A percentile compares a stretch with the other conserved stretches of the same genome.
These are phyloP conservation scores for Lichtheimia ramosa DNA, from an alignment of 371 early-diverging fungal genomes.

Conservation along the genomic window DNA sequence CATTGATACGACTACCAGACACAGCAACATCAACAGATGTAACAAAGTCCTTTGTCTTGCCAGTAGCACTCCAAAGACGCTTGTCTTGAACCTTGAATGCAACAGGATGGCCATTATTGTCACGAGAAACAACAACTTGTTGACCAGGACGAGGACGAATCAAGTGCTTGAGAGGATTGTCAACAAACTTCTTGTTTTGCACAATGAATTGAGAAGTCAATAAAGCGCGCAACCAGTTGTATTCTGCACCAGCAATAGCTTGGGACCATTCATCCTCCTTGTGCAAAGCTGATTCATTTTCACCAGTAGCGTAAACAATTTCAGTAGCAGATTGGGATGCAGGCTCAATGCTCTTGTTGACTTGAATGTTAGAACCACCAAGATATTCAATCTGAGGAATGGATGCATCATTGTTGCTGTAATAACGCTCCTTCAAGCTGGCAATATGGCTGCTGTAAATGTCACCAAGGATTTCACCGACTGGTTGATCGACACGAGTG, in stretches of 20 bases:
- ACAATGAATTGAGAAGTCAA: conserved; percentile 82
- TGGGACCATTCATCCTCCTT: conserved; percentile 73
- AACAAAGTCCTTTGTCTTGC: conserved; percentile 54
- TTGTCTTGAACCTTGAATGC: conserved; percentile 64
- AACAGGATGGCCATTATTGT: conserved; percentile 38
- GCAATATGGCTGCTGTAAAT: conserved; percentile 86
- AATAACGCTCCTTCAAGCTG: conserved; percentile 77
- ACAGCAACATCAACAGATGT: conserved; percentile 65
- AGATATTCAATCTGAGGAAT: conserved; percentile 87
- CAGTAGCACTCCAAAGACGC: conserved; percentile 62
- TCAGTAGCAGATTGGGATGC: conserved; percentile 32
- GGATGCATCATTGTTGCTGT: conserved; percentile 58
- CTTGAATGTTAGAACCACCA: conserved; percentile 57
- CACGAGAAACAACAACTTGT: conserved; percentile 66
- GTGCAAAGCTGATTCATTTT: conserved; percentile 63
- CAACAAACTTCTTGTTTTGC: conserved; percentile 73
- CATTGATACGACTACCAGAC: conserved; percentile 64
- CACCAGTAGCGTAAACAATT: conserved; percentile 59
- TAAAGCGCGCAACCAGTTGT: conserved; percentile 88
- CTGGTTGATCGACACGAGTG: conserved; percentile 82
- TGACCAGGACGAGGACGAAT: conserved; percentile 85
- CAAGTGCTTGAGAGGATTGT: conserved; percentile 79
- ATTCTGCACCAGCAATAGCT: conserved; percentile 67
- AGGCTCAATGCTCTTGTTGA: conserved; percentile 15
- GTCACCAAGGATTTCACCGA: conserved; percentile 85